Conservation (phyloP, 768 basidiomycete genomes). For the Amanita pseudoporphyria region DNA sequence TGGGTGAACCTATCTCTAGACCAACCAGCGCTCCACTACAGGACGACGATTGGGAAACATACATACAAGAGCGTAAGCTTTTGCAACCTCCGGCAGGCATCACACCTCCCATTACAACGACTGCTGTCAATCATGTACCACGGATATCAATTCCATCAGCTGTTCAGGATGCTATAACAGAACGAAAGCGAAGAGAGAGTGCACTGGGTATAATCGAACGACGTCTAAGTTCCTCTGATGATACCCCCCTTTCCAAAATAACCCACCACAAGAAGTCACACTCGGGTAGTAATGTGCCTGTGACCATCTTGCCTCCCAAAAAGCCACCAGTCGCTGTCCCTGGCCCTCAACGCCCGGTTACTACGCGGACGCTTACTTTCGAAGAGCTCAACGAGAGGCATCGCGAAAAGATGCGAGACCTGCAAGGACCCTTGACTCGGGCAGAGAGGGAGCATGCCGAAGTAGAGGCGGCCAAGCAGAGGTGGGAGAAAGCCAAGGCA, state of each 20-base stretch:
- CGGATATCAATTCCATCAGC: slow-evolving; percentile 56
- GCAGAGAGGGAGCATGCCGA: slow-evolving; percentile 72
- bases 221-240: slow-evolving; percentile 36
- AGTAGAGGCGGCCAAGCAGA: slow-evolving; percentile 60
- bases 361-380: slow-evolving; percentile 60
- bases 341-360: slow-evolving; percentile 39
- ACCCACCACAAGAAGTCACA: slow-evolving; percentile 11
- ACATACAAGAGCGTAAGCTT: slow-evolving; percentile 77
- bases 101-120: slow-evolving; percentile 68
- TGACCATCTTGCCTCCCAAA: slow-evolving; percentile 39
- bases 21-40: slow-evolving; percentile 68
- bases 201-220: slow-evolving; percentile 39
- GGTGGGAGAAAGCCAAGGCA: slow-evolving; percentile 75
- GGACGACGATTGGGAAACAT: slow-evolving; percentile 80
- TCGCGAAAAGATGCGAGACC: slow-evolving; percentile 68
- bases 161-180: slow-evolving; percentile 64
- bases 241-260: slow-evolving; percentile 33
- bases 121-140: slow-evolving; percentile 29
- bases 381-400: slow-evolving; percentile 86
- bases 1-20: slow-evolving; percentile 49
- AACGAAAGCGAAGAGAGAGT: slow-evolving; percentile 65
- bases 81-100: slow-evolving; percentile 77
- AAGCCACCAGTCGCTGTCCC: slow-evolving; percentile 32
- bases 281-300: slow-evolving; percentile 21
- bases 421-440: slow-evolving; percentile 80